phyloP scores from a whole-genome alignment of 768 basidiomycete species.

The Psilocybe azurescens region DNA sequence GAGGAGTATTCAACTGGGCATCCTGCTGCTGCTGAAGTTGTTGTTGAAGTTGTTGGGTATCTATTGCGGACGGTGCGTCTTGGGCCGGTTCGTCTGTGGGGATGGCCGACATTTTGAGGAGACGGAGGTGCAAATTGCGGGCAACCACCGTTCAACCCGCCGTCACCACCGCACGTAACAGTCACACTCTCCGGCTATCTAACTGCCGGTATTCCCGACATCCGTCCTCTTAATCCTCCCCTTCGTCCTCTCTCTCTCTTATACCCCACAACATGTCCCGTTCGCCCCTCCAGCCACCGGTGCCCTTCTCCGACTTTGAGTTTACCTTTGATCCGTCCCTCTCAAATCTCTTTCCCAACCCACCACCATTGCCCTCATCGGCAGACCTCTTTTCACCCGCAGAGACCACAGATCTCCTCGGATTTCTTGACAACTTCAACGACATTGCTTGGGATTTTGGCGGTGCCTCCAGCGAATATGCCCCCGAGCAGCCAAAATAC shows the following conservation, averaged over 20 bases:
- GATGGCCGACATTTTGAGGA: constrained; percentile 70
- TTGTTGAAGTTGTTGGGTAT: constrained; percentile 65
- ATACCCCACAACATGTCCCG: constrained; percentile 27
- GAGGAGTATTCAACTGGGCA: constrained; percentile 32
- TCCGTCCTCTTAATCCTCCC: constrained; percentile 5
- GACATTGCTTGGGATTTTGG: constrained; percentile 60
- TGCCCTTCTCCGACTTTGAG: constrained; percentile 71
- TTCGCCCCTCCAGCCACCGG: constrained; percentile 52
- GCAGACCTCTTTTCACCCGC: constrained; percentile 80
- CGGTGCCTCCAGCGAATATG: constrained; percentile 32
- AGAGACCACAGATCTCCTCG: constrained; percentile 80
- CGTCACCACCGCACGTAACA: constrained; percentile 24
- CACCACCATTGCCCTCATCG: constrained; percentile 68
- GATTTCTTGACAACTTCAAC: constrained; percentile 83
- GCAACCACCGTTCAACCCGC: constrained; percentile 23
- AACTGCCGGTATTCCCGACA: constrained; percentile 7
- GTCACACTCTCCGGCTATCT: constrained; percentile 21
- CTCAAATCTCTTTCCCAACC: constrained; percentile 62
- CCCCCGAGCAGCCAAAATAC: constrained; percentile 32
- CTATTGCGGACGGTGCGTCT: constrained; percentile 57
- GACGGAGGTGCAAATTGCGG: constrained; percentile 35
- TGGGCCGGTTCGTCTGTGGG: constrained; percentile 71
- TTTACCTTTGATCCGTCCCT: constrained; percentile 72
- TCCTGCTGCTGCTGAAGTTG: constrained; percentile 45
- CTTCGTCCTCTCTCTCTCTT: constrained; percentile 7